Base-by-base conservation (phyloP, 23 red algal species). In the Pyropia haitanensis region DNA sequence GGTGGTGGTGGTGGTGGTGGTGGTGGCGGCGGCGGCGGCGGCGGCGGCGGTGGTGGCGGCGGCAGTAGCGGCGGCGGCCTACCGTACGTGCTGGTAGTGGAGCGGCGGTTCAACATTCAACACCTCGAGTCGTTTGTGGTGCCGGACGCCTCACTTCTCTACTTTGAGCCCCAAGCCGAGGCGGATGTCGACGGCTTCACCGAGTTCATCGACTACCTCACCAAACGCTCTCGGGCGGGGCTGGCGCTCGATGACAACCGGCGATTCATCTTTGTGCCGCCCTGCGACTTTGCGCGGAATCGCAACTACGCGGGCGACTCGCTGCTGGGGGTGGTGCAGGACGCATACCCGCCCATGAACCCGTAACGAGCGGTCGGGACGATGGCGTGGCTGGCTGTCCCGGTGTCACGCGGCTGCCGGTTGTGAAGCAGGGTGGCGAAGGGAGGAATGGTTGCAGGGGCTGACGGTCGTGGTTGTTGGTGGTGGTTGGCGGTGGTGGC, bases 241-340 rank as follows among this genome's bases (percentile, higher is more conserved):
- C 53, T 98, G 18, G 94, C 94, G 33, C 64, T 98, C 21, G 94
- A 98, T 29, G 94, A 81, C 19, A 73, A 98, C n/a, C 80, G 77
- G 33, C 78, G 94, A 32, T 89, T 98, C 56, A 98, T 98, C 58
- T 98, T 98, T 67, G 88, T 98, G 70, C 94, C 94, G 44, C 94
- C 94, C 18, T 98, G 94, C 71, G 86, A 89, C 25, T 98, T 91
- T 66, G 75, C 84, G 7, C 39, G 39, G 16, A 70, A 71, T 23
- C 58, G 67, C 2, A 71, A 87, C 19, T 98, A 98, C 70, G 58
- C 46, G 26, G 94, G 94, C 25, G 56, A 60, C 23, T 78, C 75
- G 65, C 50, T 98, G 39, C 31, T 98, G 54, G 94, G 94, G 22
- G 88, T 98, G 26, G 85, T 98, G 13, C 94, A 98, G 73, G 74